phyloP scores from a whole-genome alignment of 2,329 filamentous ascomycete species.

The Phaeoacremonium minimum region DNA sequence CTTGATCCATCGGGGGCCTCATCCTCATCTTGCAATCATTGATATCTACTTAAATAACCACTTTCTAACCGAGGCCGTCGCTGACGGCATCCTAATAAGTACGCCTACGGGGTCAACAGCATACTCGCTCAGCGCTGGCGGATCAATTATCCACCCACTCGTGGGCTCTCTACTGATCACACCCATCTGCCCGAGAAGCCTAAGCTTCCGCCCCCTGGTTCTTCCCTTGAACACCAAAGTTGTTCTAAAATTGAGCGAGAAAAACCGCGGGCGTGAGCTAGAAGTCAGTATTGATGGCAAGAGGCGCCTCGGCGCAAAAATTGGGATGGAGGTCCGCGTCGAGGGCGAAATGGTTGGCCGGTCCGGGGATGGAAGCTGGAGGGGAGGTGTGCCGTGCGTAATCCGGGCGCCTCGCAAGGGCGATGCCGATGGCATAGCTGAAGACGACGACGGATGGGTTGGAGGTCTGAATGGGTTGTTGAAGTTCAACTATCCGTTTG shows the following conservation, averaged over 20 bases:
- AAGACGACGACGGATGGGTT: conserved; percentile 91
- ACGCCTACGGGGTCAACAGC: conserved; percentile 94
- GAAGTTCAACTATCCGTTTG: conserved; percentile 98
- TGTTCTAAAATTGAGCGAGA: conserved; percentile 73
- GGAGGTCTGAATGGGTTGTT: conserved; percentile 87
- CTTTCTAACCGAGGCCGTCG: conserved; percentile 89
- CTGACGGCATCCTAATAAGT: conserved; percentile 90
- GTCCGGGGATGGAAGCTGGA: conserved; percentile 41
- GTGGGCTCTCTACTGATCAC: conserved; percentile 87
- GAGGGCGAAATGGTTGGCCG: conserved; percentile 75
- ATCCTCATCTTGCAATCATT: conserved; percentile 87
- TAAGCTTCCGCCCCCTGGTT: conserved; percentile 89
- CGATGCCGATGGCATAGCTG: conserved; percentile 32
- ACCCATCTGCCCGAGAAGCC: conserved; percentile 86
- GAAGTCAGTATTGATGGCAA: conserved; percentile 79
- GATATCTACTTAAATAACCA: conserved; percentile 86
- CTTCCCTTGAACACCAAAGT: conserved; percentile 83
- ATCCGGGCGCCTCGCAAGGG: conserved; percentile 58
- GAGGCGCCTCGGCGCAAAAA: conserved; percentile 60
- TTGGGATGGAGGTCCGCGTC: conserved; percentile 85
- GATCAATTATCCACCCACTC: conserved; percentile 89
- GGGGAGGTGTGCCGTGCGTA: conserved; percentile 86
- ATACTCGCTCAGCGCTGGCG: conserved; percentile 89
- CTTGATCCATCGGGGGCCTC: conserved; percentile 83
- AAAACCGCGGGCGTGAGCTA: conserved; percentile 71